Base-by-base conservation (phyloP, 345 rosid genomes). In the Eucalyptus regnans region DNA sequence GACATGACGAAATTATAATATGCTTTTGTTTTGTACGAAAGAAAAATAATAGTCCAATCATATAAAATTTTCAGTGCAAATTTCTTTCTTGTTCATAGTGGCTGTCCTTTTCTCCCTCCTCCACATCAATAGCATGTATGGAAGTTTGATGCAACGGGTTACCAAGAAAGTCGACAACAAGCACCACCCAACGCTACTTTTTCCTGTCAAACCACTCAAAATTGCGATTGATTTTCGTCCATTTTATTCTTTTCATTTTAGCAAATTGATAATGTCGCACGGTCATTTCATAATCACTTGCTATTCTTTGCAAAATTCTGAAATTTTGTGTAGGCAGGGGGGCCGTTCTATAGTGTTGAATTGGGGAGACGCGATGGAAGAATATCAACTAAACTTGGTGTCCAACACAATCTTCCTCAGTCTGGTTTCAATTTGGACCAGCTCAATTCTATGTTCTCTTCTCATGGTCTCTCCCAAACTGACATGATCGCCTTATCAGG, bases 401-500 rank as follows among this genome's bases (percentile, higher is more conserved):
- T 96, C 71, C 94, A 96, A 76, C 88, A 49, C 54, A 91, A 48
- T 10, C 95, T 97, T 31, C 99, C 99, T 22, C 90, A 91, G 5
- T 96, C 99, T 18, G 49, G 86, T 16, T 95, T 94, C 87, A 95
- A 91, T 29, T 90, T 97, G 51, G 90, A 94, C 90, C 96, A 96
- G 89, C 97, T 97, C 60, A 96, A 94, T 85, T 16, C 92, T n/a
- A 88, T 96, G 94, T 97, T 97, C 87, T 88, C 91, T 80, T 66
- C 89, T 9, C 93, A 93, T 86, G 96, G 96, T 51, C 96, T 97
- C 83, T 25, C 88, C 76, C 99, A 96, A 87, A 94, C 97, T 23
- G 99, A 97, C 49, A 93, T 97, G 98, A 90, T 97, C 31, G 99
- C 99, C 2, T 91, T 97, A 48, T 97, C 99, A 88, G 99, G 99